Percentiles rank a stretch among this genome's conserved stretches.
phyloP scores from a whole-genome alignment of 805 yeast genomes.

The Yamadazyma philogaea region DNA sequence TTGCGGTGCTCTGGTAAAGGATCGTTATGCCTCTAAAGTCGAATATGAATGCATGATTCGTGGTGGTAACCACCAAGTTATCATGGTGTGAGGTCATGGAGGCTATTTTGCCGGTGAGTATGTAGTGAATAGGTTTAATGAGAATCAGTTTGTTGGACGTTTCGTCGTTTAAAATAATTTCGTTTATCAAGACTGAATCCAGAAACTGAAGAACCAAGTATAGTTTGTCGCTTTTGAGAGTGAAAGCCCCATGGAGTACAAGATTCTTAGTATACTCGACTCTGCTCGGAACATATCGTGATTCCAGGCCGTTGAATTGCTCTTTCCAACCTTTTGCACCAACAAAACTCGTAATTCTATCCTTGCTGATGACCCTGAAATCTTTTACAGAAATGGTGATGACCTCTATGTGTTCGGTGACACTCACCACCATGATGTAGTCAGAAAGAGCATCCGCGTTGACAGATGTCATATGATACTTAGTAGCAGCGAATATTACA shows the following conservation, averaged over 20 bases:
- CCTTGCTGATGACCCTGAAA: constrained; percentile 12
- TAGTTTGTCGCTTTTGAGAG: background rate
- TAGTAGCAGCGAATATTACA: constrained; percentile 4
- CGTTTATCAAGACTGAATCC: constrained; percentile 8
- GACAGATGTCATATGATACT: constrained; percentile 13
- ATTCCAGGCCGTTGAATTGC: constrained; percentile 8
- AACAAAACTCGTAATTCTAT: constrained; percentile 1
- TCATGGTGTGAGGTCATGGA: background rate
- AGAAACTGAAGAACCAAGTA: constrained; percentile 10
- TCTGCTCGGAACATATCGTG: constrained; percentile 5
- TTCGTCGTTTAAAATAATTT: constrained; percentile 6
- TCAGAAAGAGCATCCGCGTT: constrained; percentile 6
- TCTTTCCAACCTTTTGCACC: constrained; percentile 13
- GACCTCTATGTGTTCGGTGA: constrained; percentile 11
- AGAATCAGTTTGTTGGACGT: constrained; percentile 4
- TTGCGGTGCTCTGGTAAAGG: background rate
- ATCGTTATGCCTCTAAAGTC: constrained; percentile 3
- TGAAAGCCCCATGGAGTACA: background rate
- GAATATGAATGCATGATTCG: constrained; percentile 4
- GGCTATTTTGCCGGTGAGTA: constrained; percentile 9
- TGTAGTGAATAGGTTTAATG: constrained; percentile 11
- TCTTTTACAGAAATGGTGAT: constrained; percentile 14
- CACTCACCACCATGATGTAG: constrained; percentile 12
- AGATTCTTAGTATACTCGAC: background rate
- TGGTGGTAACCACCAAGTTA: background rate